Conservation (phyloP, 768 basidiomycete species). For the Mycena chlorophos region DNA sequence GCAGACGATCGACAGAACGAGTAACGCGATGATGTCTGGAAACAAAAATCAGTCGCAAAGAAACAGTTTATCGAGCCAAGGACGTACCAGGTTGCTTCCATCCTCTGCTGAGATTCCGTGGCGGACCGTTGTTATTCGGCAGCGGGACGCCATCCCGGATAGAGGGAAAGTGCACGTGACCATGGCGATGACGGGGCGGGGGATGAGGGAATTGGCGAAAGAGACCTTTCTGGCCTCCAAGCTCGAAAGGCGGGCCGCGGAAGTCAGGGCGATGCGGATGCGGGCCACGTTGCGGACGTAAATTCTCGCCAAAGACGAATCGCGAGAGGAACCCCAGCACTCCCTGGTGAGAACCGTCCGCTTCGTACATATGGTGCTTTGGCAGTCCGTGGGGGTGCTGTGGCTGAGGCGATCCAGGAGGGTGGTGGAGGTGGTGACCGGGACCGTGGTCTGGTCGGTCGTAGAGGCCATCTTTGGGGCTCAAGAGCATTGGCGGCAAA, state of each 20-base stretch:
- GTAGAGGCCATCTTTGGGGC: too few species aligned
- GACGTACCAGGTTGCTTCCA: constrained; percentile 53
- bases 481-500: too few species aligned
- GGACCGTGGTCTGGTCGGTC: background rate
- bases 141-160: background rate
- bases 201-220: background rate
- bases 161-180: background rate
- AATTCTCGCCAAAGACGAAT: too few species aligned
- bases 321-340: too few species aligned
- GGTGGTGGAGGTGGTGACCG: background rate
- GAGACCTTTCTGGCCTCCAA: background rate
- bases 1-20: constrained; percentile 61
- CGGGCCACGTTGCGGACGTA: too few species aligned
- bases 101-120: background rate
- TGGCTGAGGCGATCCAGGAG: background rate
- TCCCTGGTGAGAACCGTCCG: too few species aligned
- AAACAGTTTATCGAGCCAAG: constrained; percentile 17
- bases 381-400: background rate
- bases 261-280: background rate
- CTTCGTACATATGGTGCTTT: too few species aligned
- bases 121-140: background rate
- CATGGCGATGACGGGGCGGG: background rate
- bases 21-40: constrained; percentile 67
- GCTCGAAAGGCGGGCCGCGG: background rate
- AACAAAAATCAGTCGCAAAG: background rate